phyloP scores from a whole-genome alignment of 2,329 filamentous ascomycete species.

The Hortaea werneckii region DNA sequence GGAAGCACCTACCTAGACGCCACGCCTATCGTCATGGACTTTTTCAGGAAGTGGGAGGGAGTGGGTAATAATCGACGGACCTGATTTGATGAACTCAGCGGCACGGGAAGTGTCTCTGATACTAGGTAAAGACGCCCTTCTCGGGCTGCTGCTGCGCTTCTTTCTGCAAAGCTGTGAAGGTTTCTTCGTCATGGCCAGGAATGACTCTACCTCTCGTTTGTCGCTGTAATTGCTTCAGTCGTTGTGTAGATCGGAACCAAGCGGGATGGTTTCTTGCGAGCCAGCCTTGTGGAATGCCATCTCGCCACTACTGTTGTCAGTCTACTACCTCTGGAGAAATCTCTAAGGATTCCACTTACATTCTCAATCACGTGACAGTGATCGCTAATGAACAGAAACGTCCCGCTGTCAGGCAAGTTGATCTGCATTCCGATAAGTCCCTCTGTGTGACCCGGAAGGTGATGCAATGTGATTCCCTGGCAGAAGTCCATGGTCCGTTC shows the following conservation, averaged over 20 bases:
- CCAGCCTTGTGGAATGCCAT: slow-evolving; percentile 28
- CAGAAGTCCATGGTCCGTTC: slow-evolving; percentile 26
- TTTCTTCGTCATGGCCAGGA: slow-evolving; percentile 26
- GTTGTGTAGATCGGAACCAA: slow-evolving; percentile 26
- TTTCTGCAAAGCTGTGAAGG: slow-evolving; percentile 18
- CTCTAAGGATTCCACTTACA: no score
- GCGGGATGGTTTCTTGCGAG: slow-evolving; percentile 26
- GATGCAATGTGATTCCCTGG: slow-evolving; percentile 27
- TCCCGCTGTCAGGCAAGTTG: slow-evolving; percentile 25
- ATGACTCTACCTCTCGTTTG: slow-evolving; percentile 23
- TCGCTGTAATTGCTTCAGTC: slow-evolving; percentile 23
- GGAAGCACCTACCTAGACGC: slow-evolving; percentile 12
- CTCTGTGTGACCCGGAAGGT: slow-evolving; percentile 28
- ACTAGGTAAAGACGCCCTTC: slow-evolving; percentile 15
- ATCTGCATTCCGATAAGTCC: slow-evolving; percentile 28
- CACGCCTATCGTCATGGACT: slow-evolving; percentile 14
- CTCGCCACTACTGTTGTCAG: slow-evolving; percentile 20
- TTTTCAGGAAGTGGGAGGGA: slow-evolving; percentile 13
- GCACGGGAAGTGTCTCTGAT: no score
- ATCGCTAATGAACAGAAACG: slow-evolving; percentile 26
- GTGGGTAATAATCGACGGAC: no score
- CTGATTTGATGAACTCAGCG: no score
- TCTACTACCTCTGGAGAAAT: no score
- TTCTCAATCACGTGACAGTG: slow-evolving; percentile 30
- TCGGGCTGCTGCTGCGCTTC: slow-evolving; percentile 13